phyloP scores from a whole-genome alignment of 2,329 filamentous ascomycete species.

The Blastomyces parvus region DNA sequence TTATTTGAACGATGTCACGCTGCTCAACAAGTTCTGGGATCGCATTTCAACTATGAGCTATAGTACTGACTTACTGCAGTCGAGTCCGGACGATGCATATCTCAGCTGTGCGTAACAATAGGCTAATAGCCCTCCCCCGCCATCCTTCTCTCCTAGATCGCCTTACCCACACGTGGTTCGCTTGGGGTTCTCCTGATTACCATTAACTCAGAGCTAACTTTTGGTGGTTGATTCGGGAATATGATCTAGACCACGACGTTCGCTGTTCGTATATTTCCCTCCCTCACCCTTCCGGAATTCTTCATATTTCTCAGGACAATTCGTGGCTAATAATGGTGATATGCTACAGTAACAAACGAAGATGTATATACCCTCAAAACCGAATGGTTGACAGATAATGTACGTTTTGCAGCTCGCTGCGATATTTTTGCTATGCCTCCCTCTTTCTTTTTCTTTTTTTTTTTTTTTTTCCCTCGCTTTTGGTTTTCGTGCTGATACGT shows the following conservation, averaged over 20 bases:
- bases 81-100: constrained; percentile 58
- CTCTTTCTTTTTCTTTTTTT: background rate
- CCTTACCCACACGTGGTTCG: background rate
- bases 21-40: constrained; percentile 12
- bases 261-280: constrained; percentile 43
- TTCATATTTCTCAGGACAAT: background rate
- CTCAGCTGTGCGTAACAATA: constrained; percentile 53
- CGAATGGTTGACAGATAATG: constrained; percentile 97
- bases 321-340: background rate
- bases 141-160: background rate
- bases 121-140: background rate
- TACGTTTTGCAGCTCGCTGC: constrained; percentile 36
- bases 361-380: constrained; percentile 80
- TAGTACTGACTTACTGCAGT: constrained; percentile 24
- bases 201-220: constrained; percentile 18
- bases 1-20: constrained; percentile 10
- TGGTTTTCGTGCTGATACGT: background rate
- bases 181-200: background rate
- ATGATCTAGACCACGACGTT: constrained; percentile 51
- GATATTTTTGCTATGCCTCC: background rate
- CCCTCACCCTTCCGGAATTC: background rate
- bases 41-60: background rate
- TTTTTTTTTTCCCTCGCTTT: too few species aligned
- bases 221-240: background rate
- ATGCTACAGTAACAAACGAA: constrained; percentile 64